These are phyloP conservation scores for Calonectria crousiana DNA, from an alignment of 2,329 filamentous ascomycete species.

Conservation along the genomic window DNA sequence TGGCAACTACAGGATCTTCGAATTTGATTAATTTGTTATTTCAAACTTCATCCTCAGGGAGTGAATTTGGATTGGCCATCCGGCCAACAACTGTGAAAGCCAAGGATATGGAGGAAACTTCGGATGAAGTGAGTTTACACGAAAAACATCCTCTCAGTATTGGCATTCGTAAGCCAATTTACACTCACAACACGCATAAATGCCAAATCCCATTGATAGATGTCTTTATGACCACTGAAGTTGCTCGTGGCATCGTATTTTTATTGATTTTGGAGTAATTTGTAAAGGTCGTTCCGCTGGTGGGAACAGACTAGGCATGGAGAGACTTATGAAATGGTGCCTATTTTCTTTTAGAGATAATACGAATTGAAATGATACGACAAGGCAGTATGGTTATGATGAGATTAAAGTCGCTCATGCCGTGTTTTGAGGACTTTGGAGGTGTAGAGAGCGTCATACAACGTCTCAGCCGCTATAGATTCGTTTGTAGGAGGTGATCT, in stretches of 20 bases:
- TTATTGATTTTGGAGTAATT: slow-evolving; percentile 8
- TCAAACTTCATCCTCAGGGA: not conserved
- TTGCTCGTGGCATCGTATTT: not conserved
- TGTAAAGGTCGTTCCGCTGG: no score
- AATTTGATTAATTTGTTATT: slow-evolving; percentile 1
- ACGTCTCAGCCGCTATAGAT: not conserved
- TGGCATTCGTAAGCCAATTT: no score
- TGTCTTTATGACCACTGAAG: not conserved
- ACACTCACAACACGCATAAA: not conserved
- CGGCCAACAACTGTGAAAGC: not conserved
- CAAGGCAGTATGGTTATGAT: not conserved
- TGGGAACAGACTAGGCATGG: no score
- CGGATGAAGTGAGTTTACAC: not conserved
- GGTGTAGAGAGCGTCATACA: not conserved
- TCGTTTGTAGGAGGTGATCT: not conserved
- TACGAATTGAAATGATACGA: not conserved
- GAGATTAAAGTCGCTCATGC: not conserved
- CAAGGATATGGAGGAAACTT: not conserved
- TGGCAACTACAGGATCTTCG: not conserved
- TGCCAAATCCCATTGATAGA: not conserved
- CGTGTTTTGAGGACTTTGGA: not conserved
- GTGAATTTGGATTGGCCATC: not conserved
- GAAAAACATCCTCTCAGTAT: not conserved
- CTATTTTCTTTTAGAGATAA: not conserved
- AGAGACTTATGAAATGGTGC: not conserved